These are phyloP conservation scores for Gymnopilus junonius DNA, from an alignment of 768 basidiomycete genomes.

Conservation along the genomic window DNA sequence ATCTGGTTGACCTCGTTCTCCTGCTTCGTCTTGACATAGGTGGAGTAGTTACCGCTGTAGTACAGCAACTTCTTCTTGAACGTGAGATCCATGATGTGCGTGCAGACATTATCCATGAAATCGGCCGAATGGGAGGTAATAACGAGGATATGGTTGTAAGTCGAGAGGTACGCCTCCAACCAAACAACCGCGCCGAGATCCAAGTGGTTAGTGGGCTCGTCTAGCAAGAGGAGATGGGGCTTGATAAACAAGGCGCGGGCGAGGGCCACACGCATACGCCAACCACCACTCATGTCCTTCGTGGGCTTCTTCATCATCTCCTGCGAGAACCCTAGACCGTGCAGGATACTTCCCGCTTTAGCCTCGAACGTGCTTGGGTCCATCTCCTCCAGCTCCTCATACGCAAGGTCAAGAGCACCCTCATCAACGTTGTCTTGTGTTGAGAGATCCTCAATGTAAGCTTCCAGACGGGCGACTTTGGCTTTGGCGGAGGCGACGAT, in stretches of 20 bases:
- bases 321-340: constrained; percentile 92
- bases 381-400: constrained; percentile 96
- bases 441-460: constrained; percentile 91
- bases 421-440: constrained; percentile 91
- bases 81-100: constrained; percentile 97
- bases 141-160: constrained; percentile 98
- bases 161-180: constrained; percentile 97
- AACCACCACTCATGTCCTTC: constrained; percentile 99
- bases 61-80: constrained; percentile 91
- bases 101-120: constrained; percentile 98
- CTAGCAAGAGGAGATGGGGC: constrained; percentile 92
- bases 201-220: constrained; percentile 92
- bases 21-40: constrained; percentile 93
- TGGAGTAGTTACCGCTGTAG: constrained; percentile 95
- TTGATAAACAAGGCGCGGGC: constrained; percentile 96
- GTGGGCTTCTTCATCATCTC: constrained; percentile 96
- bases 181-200: constrained; percentile 98
- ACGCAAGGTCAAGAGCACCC: constrained; percentile 80
- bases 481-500: constrained; percentile 91
- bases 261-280: constrained; percentile 98
- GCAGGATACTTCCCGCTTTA: constrained; percentile 95
- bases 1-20: constrained; percentile 99
- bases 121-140: constrained; percentile 99
- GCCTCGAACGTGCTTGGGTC: constrained; percentile 95
- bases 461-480: constrained; percentile 93